Evolutionary conservation across 257 asterid genomes (phyloP), one percentile per base, ranked within the genome.

Genomic region (Verbascum thapsus): DNA sequence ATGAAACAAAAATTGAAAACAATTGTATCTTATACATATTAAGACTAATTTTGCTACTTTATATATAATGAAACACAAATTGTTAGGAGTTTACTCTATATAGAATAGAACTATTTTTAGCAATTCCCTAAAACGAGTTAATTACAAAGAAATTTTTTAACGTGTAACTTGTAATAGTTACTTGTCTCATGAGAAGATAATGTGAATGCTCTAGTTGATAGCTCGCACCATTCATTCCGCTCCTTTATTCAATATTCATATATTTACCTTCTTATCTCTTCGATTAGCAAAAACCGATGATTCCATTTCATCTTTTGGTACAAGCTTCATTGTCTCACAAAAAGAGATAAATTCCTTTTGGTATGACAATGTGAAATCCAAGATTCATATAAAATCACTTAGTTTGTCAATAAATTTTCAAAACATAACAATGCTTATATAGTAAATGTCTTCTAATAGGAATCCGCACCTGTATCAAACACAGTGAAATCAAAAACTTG

Each of bases 251-350:
- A 37, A 30, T 20, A 63, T 20, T 41, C 16, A n/a, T n/a, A 41
- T 12, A 58, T 11, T 15, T 69, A 89, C 97, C 95, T 90, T 94
- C 84, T 79, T 86, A 64, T 94, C 96, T 76, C 99, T 84, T 58
- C 63, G 75, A 74, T 85, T 95, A 56, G 85, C 81, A 74, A 55
- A 63, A 47, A 80, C 62, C 34, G 84, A 74, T 55, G 78, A 64
- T 73, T 78, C 87, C 43, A 82, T 74, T 71, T 94, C 99, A 53
- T 79, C 97, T 72, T 73, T 79, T 15, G 99, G 94, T 55, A 90
- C 83, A 85, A 94, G 92, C 80, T 87, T 97, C 96, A 90, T 82
- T 6, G 85, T 73, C 82, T 90, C 99, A 69, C 96, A 94, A 55
- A 90, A 85, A 17, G 92, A 72, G 64, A 94, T 74, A 66, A 94